A percentile compares a stretch with the other conserved stretches of the same genome.
Conservation (phyloP, 257 asterid species). For the Solanum bulbocastanum region DNA sequence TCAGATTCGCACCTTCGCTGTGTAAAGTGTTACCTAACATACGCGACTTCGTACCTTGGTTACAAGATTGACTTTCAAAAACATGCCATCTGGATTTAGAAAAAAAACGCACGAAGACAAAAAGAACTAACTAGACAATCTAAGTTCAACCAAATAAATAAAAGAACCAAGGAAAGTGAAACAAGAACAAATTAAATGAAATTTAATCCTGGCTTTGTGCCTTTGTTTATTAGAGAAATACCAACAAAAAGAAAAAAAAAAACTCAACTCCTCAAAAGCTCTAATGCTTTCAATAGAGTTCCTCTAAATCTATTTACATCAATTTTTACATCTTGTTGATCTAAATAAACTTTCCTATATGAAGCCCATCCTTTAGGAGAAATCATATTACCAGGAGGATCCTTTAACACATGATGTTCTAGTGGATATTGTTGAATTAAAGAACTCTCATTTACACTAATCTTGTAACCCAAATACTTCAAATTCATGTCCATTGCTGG, state of each 20-base stretch:
- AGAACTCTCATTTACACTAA: slow-evolving; percentile 40
- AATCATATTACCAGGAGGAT: slow-evolving; percentile 9
- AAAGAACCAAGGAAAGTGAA: neutral
- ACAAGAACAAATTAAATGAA: neutral
- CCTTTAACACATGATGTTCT: slow-evolving; percentile 11
- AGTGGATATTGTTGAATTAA: slow-evolving; percentile 16
- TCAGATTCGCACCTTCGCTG: neutral
- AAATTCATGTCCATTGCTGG: slow-evolving; percentile 41
- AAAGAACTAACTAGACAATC: neutral
- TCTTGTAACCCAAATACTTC: slow-evolving; percentile 36
- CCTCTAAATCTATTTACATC: slow-evolving; percentile 22
- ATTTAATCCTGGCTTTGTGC: neutral
- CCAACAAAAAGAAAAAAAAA: no score
- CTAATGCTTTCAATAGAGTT: slow-evolving; percentile 7
- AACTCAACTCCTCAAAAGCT: neutral
- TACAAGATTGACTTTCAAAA: neutral
- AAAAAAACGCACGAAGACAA: neutral
- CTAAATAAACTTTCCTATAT: slow-evolving; percentile 10
- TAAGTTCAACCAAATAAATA: neutral
- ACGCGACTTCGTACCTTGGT: neutral
- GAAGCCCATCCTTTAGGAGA: slow-evolving; percentile 7
- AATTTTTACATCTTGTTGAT: slow-evolving; percentile 20
- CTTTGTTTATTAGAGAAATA: neutral
- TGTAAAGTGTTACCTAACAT: neutral
- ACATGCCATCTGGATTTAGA: neutral